Percentiles rank a stretch among this genome's conserved stretches.
These are phyloP conservation scores for Penicillium waksmanii DNA, from an alignment of 495 filamentous ascomycete genomes.

Conservation along the genomic window DNA sequence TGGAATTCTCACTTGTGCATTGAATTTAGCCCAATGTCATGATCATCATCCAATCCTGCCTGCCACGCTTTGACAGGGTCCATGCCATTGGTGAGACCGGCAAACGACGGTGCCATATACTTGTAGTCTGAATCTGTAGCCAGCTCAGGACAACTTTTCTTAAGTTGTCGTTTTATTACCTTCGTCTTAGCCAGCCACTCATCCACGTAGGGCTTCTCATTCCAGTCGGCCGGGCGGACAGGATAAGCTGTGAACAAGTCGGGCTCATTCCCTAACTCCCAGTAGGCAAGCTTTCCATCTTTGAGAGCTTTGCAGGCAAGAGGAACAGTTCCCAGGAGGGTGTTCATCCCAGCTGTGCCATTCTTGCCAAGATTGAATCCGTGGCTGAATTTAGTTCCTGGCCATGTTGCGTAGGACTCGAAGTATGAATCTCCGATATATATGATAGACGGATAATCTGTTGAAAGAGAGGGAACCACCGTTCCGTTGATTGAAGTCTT, in stretches of 20 bases:
- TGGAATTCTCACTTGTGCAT: conserved; percentile 59
- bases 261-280: conserved; percentile 72
- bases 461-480: conserved; percentile 48
- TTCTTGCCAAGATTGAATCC: conserved; percentile 69
- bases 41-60: conserved; percentile 53
- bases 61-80: conserved; percentile 55
- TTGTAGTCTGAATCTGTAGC: conserved; percentile 43
- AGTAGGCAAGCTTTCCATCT: conserved; percentile 53
- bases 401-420: conserved; percentile 66
- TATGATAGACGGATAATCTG: conserved; percentile 64
- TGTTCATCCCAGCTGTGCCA: conserved; percentile 52
- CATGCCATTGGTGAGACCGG: conserved; percentile 55
- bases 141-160: conserved; percentile 56
- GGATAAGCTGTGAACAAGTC: conserved; percentile 61
- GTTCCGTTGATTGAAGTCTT: conserved; percentile 58
- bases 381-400: conserved; percentile 59
- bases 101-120: conserved; percentile 66
- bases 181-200: conserved; percentile 63
- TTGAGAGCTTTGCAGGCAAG: conserved; percentile 63
- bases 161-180: conserved; percentile 52
- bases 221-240: conserved; percentile 57
- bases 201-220: conserved; percentile 59
- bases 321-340: conserved; percentile 56
- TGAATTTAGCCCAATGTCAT: conserved; percentile 59
- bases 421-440: conserved; percentile 66